Conservation (phyloP, 202 grass and related monocot species). For the Brachypodium distachyon region DNA sequence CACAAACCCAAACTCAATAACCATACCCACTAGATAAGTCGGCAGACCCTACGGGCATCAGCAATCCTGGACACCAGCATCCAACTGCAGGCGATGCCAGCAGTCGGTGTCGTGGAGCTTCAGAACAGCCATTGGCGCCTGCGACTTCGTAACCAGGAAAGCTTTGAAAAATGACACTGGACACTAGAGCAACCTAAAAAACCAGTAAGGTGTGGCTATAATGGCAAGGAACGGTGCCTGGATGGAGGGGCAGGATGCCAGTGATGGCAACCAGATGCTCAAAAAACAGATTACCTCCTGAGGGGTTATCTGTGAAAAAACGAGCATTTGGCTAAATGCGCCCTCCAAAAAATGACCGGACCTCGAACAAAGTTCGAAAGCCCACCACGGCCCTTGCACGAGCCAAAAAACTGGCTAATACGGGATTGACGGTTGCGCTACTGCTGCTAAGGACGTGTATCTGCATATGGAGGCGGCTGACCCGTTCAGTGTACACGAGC, state of each 20-base stretch:
- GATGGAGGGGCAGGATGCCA: conserved; percentile 39
- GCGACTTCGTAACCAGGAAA: conserved; percentile 33
- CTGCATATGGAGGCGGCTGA: conserved; percentile 30
- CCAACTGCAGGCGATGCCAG: background rate
- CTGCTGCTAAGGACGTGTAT: conserved; percentile 29
- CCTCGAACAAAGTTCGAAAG: conserved; percentile 51
- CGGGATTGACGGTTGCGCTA: conserved; percentile 35
- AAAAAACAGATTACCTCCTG: conserved; percentile 52
- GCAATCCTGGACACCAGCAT: background rate
- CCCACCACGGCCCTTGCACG: conserved; percentile 33
- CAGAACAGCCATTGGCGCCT: conserved; percentile 12
- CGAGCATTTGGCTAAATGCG: conserved; percentile 38
- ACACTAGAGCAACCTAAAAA: conserved; percentile 55
- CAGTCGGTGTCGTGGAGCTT: background rate
- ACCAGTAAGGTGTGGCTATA: conserved; percentile 37
- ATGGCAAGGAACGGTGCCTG: conserved; percentile 41
- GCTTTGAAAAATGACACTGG: conserved; percentile 36
- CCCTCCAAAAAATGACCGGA: conserved; percentile 43
- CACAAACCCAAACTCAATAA: conserved; percentile 28
- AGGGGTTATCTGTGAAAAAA: conserved; percentile 56
- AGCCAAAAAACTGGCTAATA: conserved; percentile 51
- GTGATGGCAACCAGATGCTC: conserved; percentile 49
- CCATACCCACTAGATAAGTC: conserved; percentile 25
- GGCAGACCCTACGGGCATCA: background rate
- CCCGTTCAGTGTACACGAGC: background rate